Evolutionary conservation across 2,329 filamentous ascomycete genomes (phyloP), one percentile per base, ranked within the genome.

Genomic region (Endoconidiophora laricicola): DNA sequence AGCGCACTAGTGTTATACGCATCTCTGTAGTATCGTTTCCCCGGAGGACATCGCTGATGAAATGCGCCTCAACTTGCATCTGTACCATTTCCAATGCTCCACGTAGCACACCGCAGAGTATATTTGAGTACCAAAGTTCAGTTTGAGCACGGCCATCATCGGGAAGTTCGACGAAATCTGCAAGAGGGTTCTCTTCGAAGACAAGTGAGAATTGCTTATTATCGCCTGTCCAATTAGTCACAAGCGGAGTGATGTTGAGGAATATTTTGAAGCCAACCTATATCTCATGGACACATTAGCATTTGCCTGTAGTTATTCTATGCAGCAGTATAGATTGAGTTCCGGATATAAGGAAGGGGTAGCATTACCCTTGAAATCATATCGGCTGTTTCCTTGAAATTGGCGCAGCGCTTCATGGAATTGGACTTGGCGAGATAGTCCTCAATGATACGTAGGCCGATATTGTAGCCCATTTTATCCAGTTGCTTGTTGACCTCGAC

Each of bases 391-490:
- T 98, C 91, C 53, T 85, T 77, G 62, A 98, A 95, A 68, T 91
- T 96, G 58, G 78, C 74, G 66, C 91, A 98, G 56, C 87, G 76
- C 58, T 86, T 85, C 75, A 81, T 81, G 2, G 84, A 86, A 58
- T 86, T 90, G 4, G 87, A 91, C 65, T 95, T 96, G 59, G 91
- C 91, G 16, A 98, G 78, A 61, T 95, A 98, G 66, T 98, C 91
- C 60, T 98, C 91, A 58, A 98, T 95, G 57, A 98, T 69, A 37
- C 91, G 84, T 61, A 96, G 73, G 24, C 91, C 91, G 56, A 98
- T 98, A 61, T 96, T 96, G 69, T 96, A 95, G 50, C 91, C 91
- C 91, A 98, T 98, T 68, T 90, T 93, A 63, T 98, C 91, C 42
- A 98, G 75, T 65, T 98, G 91, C 65, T 90, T 87, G 69, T 98